These are phyloP conservation scores for Globisporangium acanthophoron DNA, from an alignment of 352 stramenopile species.

Conservation along the genomic window DNA sequence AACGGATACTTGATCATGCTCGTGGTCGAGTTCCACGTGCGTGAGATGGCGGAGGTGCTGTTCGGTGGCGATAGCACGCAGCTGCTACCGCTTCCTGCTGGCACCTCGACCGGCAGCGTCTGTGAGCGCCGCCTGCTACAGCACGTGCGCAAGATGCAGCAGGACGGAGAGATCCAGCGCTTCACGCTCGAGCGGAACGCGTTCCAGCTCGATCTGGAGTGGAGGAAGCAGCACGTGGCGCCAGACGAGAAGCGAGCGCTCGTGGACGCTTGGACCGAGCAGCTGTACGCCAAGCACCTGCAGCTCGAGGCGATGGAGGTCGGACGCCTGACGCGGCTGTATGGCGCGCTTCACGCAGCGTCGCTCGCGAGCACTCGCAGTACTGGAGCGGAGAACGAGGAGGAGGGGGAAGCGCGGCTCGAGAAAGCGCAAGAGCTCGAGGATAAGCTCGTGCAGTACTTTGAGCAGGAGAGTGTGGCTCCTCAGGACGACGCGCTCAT, in stretches of 20 bases:
- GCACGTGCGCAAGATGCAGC: slow-evolving; percentile 39
- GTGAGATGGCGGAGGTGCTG: slow-evolving; percentile 33
- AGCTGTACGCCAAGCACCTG: slow-evolving; percentile 58
- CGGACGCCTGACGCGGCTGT: slow-evolving; percentile 46
- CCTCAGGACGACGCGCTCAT: slow-evolving; percentile 27
- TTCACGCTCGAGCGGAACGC: slow-evolving; percentile 44
- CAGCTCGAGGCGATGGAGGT: slow-evolving; percentile 56
- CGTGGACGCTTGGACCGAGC: slow-evolving; percentile 27
- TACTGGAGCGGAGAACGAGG: slow-evolving; percentile 4
- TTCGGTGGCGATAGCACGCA: slow-evolving; percentile 16
- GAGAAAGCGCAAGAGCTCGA: slow-evolving; percentile 37
- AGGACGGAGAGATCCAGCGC: slow-evolving; percentile 48
- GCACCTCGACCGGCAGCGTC: slow-evolving; percentile 17
- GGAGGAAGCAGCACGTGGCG: slow-evolving; percentile 1
- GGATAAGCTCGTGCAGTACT: slow-evolving; percentile 52
- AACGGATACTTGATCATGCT: slow-evolving; percentile 60
- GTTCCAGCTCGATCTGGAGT: slow-evolving; percentile 49
- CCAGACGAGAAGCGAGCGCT: slow-evolving; percentile 8
- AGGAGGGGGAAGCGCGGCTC: slow-evolving; percentile 15
- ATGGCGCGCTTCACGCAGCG: slow-evolving; percentile 38
- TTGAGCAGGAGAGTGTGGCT: slow-evolving; percentile 39
- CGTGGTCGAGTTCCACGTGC: slow-evolving; percentile 51
- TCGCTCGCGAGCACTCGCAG: slow-evolving; percentile 14
- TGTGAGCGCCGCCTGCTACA: slow-evolving; percentile 47
- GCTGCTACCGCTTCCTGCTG: background rate